Base-by-base conservation (phyloP, 2,329 filamentous ascomycete species). In the Cytospora mali region DNA sequence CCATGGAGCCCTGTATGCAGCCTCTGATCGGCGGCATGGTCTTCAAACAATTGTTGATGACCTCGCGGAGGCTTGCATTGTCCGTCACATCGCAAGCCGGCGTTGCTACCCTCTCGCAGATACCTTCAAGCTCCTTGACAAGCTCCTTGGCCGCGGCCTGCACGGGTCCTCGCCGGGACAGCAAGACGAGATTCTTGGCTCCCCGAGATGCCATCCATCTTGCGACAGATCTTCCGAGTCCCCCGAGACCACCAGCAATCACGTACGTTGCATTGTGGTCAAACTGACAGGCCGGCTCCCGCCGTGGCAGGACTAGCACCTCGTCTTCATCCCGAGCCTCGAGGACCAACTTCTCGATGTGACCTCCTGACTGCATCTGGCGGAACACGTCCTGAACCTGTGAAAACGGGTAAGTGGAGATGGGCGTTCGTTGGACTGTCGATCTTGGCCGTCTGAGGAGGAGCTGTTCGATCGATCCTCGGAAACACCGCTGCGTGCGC, bases 191-290 rank as follows among this genome's bases (percentile, higher is more conserved):
- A 35, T 69, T 61, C 52, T 52, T 66, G 4, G 67, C 67, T 14
- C 67, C 67, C 4, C 48, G 48, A 5, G 28, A 50, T 1, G 52
- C 66, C 66, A 69, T 60, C 67, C 66, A 68, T 10, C 60, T 55
- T 3, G 59, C 62, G 6, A 68, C 53, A 23, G 55, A 53, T 31
- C 64, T 59, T 16, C 70, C 70, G 2, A 72, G 58, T 1, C 72
- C 72, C 3, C 72, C 72, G 6, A 73, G 65, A 1, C 72, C 72
- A 42, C 70, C 70, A 0, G 68, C 65, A 52, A 72, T 67, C 10
- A 72, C 51, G 48, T 69, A 71, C 6, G 69, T 66, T 10, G 65
- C 66, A 2, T 59, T 31, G 7, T 64, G 46, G 23, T 66, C 46
- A 18, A 69, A 62, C 21, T 33, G 35, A 7, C 53, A 56, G 27